A percentile compares a stretch with the other conserved stretches of the same genome.
Conservation (phyloP, 139 green algal species). For the Coccomyxa sp. region DNA sequence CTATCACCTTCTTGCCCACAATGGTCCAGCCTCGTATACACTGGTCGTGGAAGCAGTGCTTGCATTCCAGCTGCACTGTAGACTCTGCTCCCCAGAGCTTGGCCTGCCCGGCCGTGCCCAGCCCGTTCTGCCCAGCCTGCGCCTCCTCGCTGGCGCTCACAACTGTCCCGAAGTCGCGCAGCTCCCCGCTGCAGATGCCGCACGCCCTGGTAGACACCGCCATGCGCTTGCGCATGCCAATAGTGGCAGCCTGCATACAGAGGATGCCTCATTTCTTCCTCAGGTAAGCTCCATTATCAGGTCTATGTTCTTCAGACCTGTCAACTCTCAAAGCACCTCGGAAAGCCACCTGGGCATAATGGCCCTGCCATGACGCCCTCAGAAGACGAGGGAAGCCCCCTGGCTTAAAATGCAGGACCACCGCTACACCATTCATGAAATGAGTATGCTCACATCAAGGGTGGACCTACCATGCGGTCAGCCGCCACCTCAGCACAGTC, state of each 20-base stretch:
- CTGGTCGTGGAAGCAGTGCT: slow-evolving; percentile 85
- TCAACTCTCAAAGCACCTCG: no score
- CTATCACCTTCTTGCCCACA: slow-evolving; percentile 65
- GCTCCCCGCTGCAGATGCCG: slow-evolving; percentile 72
- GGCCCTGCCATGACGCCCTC: no score
- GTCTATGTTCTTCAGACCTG: no score
- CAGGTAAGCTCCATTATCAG: neutral
- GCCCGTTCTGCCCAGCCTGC: no score
- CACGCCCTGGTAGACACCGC: slow-evolving; percentile 52
- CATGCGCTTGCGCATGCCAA: slow-evolving; percentile 46
- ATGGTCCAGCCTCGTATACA: slow-evolving; percentile 88
- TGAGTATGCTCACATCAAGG: no score
- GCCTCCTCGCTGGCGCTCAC: neutral
- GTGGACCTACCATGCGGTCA: slow-evolving; percentile 72
- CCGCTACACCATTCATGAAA: slow-evolving; percentile 1
- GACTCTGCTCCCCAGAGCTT: neutral
- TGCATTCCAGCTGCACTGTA: slow-evolving; percentile 73
- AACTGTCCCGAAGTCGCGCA: slow-evolving; percentile 40
- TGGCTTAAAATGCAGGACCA: no score
- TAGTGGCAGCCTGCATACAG: slow-evolving; percentile 18
- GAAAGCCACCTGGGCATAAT: no score
- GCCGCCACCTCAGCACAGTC: slow-evolving; percentile 82
- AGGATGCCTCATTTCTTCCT: neutral
- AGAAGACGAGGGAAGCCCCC: no score
- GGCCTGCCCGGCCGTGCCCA: slow-evolving; percentile 6